Percentiles rank a stretch among this genome's conserved stretches.
Evolutionary conservation across 2,329 filamentous ascomycete species (phyloP).

Genomic region (Diaporthe sp.): DNA sequence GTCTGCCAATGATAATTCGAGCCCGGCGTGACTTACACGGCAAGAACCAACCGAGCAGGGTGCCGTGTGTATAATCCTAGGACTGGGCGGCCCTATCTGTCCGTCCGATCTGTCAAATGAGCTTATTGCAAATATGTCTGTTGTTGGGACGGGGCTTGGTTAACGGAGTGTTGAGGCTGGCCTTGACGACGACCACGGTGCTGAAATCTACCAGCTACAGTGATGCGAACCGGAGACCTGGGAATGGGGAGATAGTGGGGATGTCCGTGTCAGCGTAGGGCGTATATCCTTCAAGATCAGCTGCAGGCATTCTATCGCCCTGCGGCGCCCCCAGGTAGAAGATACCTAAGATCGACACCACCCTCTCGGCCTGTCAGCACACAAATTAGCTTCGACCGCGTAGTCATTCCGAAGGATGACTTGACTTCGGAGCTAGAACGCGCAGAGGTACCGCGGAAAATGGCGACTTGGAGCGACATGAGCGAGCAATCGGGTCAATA

Average conservation of each 20-base stretch:
- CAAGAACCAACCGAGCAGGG: not conserved
- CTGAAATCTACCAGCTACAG: not conserved
- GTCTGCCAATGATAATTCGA: not conserved
- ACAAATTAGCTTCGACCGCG: not conserved
- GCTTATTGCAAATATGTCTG: not conserved
- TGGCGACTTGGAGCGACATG: not conserved
- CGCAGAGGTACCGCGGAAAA: not conserved
- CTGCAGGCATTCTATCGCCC: not conserved
- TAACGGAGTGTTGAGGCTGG: not conserved
- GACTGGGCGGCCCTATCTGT: constrained; percentile 3
- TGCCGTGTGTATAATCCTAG: not conserved
- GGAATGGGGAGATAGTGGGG: constrained; percentile 31
- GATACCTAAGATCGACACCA: not conserved
- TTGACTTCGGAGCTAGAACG: not conserved
- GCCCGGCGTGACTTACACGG: not conserved
- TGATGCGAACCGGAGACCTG: constrained; percentile 22
- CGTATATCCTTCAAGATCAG: not conserved
- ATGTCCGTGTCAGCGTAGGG: constrained; percentile 35
- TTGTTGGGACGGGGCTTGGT: not conserved
- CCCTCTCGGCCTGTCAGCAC: not conserved
- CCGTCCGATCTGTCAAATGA: constrained; percentile 22
- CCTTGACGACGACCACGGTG: not conserved
- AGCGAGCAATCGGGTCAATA: not conserved
- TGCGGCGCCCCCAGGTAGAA: not conserved
- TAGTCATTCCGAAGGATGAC: constrained; percentile 14